A percentile compares a stretch with the other conserved stretches of the same genome.
Conservation (phyloP, 1,284 basidiomycete genomes). For the Mycosarcoma maydis region DNA sequence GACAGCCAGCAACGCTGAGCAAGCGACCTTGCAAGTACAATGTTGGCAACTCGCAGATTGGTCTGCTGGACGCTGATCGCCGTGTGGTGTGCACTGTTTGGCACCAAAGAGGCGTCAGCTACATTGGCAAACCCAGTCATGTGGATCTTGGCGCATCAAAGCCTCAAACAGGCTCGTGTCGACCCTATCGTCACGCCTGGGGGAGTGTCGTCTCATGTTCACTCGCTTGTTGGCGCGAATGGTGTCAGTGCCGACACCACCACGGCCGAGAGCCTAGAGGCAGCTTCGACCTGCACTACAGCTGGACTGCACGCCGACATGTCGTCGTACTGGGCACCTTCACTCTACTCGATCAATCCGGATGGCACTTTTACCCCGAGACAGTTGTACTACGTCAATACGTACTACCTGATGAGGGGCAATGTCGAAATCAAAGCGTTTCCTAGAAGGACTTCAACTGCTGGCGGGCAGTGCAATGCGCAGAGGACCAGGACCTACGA, state of each 20-base stretch:
- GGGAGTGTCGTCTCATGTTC: slow-evolving; percentile 68
- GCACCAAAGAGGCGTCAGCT: slow-evolving; percentile 12
- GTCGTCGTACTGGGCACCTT: slow-evolving; percentile 70
- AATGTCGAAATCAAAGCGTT: slow-evolving; percentile 64
- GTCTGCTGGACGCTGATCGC: slow-evolving; percentile 8
- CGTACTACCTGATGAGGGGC: slow-evolving; percentile 68
- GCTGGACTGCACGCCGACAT: slow-evolving; percentile 68
- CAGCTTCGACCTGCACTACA: slow-evolving; percentile 66
- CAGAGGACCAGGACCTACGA: slow-evolving; percentile 5
- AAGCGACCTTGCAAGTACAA: too few relatives aligned
- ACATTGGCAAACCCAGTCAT: slow-evolving; percentile 26
- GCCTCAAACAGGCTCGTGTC: slow-evolving; percentile 68
- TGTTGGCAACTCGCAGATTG: slow-evolving; percentile 5
- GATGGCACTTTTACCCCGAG: slow-evolving; percentile 37
- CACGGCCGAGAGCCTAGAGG: slow-evolving; percentile 16
- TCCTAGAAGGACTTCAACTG: slow-evolving; percentile 69
- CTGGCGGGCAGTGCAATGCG: slow-evolving; percentile 67
- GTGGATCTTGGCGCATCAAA: slow-evolving; percentile 48
- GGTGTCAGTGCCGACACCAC: slow-evolving; percentile 23
- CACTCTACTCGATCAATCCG: slow-evolving; percentile 67
- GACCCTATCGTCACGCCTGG: slow-evolving; percentile 70
- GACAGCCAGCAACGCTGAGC: too few relatives aligned
- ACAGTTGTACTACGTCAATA: slow-evolving; percentile 50
- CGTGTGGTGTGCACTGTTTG: slow-evolving; percentile 14
- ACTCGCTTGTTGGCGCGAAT: slow-evolving; percentile 67